Evolutionary conservation across 164 flowering plant genomes (phyloP), one percentile per base, ranked within the genome.

Genomic region (Tetrastigma voinierianum): DNA sequence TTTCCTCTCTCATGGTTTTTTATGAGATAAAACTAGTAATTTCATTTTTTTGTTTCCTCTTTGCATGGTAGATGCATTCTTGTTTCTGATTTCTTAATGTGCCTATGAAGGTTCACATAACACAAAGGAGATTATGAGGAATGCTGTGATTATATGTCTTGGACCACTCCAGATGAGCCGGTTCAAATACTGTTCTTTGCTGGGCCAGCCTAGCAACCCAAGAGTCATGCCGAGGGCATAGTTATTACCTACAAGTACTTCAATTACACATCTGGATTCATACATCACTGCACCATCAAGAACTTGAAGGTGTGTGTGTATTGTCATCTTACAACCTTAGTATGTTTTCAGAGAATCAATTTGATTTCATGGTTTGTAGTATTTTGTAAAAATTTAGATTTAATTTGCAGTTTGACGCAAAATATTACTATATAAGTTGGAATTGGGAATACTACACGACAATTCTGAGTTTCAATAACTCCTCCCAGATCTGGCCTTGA

Each of bases 91-190:
- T 15, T 54, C 47, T 47, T 19, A 10, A n/a, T 32, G 20, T 14
- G 18, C 19, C 43, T 44, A 2, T 64, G 48, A 70, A 82, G 85
- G 87, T 84, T 16, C 87, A 84, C 61, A 78, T 82, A 59, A 80
- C 87, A 43, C 87, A 84, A n/a, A 81, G 87, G 87, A 24, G 83
- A 81, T 62, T 65, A 70, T 51, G 85, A 59, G 58, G 24, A 77
- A 72, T 32, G 78, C 69, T 20, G 74, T 85, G 77, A 79, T 85
- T 61, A 73, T n/a, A n/a, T 85, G 15, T 85, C 89, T 23, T 82
- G 86, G 86, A 77, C 81, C 15, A 83, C 89, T 15, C 67, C 69
- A 53, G 74, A 81, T 45, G 85, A 83, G 59, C 80, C 82, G 2
- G 85, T 54, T 81, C 86, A 7, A 81, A 67, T 12, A 55, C 64